A percentile compares a stretch with the other conserved stretches of the same genome.
These are phyloP conservation scores for Scheffersomyces lignicola DNA, from an alignment of 1,139 yeast species.

Conservation along the genomic window DNA sequence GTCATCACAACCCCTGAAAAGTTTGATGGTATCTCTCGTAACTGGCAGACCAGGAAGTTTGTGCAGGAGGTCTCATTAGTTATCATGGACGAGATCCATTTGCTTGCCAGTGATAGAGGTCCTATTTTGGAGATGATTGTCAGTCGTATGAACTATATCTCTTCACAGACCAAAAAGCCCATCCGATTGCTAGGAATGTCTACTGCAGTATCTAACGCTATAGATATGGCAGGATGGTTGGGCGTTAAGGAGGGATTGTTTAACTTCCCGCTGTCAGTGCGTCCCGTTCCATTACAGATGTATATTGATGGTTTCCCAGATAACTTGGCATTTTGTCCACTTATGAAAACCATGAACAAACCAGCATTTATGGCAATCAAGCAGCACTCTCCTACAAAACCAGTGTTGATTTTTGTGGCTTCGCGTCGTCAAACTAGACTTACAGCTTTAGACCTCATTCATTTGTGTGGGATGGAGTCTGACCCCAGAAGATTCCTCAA, in stretches of 20 bases:
- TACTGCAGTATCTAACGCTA: slow-evolving; percentile 96
- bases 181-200: slow-evolving; percentile 90
- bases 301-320: slow-evolving; percentile 97
- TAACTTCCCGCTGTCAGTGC: slow-evolving; percentile 92
- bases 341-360: slow-evolving; percentile 97
- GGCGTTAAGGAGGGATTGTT: slow-evolving; percentile 87
- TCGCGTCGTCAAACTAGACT: slow-evolving; percentile 95
- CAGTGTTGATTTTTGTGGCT: slow-evolving; percentile 92
- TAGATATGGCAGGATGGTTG: slow-evolving; percentile 98
- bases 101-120: slow-evolving; percentile 96
- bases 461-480: slow-evolving; percentile 91
- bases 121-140: slow-evolving; percentile 98
- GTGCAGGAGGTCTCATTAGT: slow-evolving; percentile 89
- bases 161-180: slow-evolving; percentile 72
- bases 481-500: slow-evolving; percentile 85
- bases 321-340: slow-evolving; percentile 87
- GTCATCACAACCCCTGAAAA: slow-evolving; percentile 97
- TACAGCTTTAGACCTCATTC: slow-evolving; percentile 91
- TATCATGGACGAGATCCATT: slow-evolving; percentile 97
- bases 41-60: slow-evolving; percentile 93
- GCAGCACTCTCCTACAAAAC: slow-evolving; percentile 90
- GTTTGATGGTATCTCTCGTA: slow-evolving; percentile 97
- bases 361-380: slow-evolving; percentile 97
- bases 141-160: slow-evolving; percentile 92
- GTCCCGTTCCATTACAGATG: slow-evolving; percentile 98